A percentile compares a stretch with the other conserved stretches of the same genome.
phyloP scores from a whole-genome alignment of 192 early-diverging fungal genomes.

The Fimicolochytrium jonesii region DNA sequence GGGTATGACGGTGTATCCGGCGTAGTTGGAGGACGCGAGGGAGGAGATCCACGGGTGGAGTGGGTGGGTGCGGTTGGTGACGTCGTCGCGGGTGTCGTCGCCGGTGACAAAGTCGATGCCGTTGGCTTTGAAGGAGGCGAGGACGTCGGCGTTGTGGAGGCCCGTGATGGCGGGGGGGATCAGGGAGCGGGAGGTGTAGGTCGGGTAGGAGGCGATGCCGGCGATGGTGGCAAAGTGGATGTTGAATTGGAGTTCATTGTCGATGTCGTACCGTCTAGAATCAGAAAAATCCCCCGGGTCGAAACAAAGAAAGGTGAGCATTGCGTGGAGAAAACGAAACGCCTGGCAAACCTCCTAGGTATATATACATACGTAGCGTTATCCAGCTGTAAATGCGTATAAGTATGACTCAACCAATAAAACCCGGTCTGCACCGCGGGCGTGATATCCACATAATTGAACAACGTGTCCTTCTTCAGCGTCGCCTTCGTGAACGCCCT shows the following conservation, averaged over 20 bases:
- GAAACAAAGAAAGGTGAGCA: no score
- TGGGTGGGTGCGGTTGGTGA: conserved; percentile 14
- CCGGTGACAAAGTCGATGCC: conserved; percentile 36
- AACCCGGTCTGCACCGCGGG: conserved; percentile 10
- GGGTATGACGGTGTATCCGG: conserved; percentile 40
- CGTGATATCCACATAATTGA: conserved; percentile 16
- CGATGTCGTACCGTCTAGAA: conserved; percentile 21
- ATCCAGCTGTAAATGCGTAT: conserved; percentile 40
- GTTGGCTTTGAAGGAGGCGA: conserved; percentile 29
- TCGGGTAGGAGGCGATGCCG: conserved; percentile 13
- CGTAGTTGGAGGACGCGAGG: conserved; percentile 32
- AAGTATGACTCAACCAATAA: conserved; percentile 42
- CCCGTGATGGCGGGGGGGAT: conserved; percentile 43
- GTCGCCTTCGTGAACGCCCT: neutral
- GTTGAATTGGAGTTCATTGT: conserved; percentile 44
- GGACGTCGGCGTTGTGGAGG: conserved; percentile 42
- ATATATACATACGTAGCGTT: conserved; percentile 28
- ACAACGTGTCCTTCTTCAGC: conserved; percentile 32
- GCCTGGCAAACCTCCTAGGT: no score
- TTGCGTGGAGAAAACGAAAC: no score
- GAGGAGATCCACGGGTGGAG: conserved; percentile 34
- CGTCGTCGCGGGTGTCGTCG: conserved; percentile 27
- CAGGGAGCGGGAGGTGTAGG: conserved; percentile 29
- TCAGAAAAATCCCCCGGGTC: no score
- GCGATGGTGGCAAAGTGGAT: conserved; percentile 36